phyloP scores from a whole-genome alignment of 176 grass and related monocot genomes.

The Olyra latifolia region DNA sequence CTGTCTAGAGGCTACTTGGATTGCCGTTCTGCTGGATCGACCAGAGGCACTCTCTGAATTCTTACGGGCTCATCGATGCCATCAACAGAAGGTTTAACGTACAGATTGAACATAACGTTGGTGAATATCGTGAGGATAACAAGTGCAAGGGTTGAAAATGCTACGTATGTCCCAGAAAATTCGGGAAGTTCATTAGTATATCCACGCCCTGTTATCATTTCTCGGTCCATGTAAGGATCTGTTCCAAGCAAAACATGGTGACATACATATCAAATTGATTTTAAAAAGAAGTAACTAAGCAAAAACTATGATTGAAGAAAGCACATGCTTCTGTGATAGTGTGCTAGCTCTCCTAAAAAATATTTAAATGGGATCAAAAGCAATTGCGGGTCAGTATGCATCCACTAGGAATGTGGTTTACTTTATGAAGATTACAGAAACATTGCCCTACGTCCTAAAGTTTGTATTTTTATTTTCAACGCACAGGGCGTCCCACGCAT shows the following conservation, averaged over 20 bases:
- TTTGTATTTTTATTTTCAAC: no score
- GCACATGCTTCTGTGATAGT: not conserved
- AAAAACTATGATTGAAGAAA: conserved; percentile 6
- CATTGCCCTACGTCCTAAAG: not conserved
- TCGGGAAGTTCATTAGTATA: conserved; percentile 60
- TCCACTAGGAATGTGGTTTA: not conserved
- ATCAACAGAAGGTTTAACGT: conserved; percentile 78
- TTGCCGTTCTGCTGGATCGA: conserved; percentile 39
- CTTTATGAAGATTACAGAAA: not conserved
- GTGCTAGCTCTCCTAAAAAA: not conserved
- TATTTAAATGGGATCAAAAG: not conserved
- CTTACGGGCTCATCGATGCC: conserved; percentile 48
- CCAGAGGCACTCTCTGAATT: conserved; percentile 58
- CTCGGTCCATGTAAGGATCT: conserved; percentile 69
- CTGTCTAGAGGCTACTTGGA: not conserved
- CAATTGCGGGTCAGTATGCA: not conserved
- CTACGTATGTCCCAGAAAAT: conserved; percentile 57
- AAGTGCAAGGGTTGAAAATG: conserved; percentile 58
- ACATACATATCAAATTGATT: not conserved
- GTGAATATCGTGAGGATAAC: conserved; percentile 77
- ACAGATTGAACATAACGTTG: conserved; percentile 76
- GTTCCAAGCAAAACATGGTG: conserved; percentile 26
- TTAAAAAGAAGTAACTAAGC: not conserved
- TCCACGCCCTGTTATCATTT: conserved; percentile 49
- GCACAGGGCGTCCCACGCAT: no score